phyloP scores from a whole-genome alignment of 2,329 filamentous ascomycete genomes.

The Colletotrichum abscissum region DNA sequence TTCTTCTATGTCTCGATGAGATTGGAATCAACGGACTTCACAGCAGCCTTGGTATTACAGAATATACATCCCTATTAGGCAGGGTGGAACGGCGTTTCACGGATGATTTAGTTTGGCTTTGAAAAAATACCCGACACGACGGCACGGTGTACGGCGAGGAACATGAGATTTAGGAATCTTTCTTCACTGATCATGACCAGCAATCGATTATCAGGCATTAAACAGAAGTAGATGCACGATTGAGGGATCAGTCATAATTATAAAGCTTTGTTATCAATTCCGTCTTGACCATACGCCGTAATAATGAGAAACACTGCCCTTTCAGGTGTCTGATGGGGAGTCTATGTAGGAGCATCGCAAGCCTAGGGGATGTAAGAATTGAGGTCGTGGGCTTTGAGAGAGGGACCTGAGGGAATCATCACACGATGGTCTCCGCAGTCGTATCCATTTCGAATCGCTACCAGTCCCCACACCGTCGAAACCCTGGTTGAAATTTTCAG shows the following conservation, averaged over 20 bases:
- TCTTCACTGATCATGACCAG: constrained; percentile 5
- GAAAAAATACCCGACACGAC: constrained; percentile 26
- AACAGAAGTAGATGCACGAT: constrained; percentile 8
- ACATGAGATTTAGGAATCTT: constrained; percentile 9
- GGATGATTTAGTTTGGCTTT: constrained; percentile 10
- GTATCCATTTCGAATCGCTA: background rate
- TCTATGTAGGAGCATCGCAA: background rate
- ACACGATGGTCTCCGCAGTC: background rate
- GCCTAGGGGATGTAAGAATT: background rate
- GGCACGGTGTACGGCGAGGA: constrained; percentile 14
- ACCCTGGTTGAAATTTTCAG: background rate
- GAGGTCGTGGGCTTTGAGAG: background rate
- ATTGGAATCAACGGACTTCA: background rate
- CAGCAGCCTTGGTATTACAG: background rate
- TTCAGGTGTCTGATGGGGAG: background rate
- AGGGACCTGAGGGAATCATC: background rate
- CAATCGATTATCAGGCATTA: constrained; percentile 2
- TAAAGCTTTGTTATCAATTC: background rate
- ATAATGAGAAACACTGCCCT: background rate
- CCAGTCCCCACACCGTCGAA: background rate
- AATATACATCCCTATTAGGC: background rate
- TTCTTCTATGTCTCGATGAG: background rate
- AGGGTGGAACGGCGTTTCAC: constrained; percentile 15
- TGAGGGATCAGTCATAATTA: constrained; percentile 28
- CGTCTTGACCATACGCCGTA: background rate